Evolutionary conservation across 1,284 basidiomycete genomes (phyloP), one percentile per base, ranked within the genome.

Genomic region (Rhodotorula sp.): DNA sequence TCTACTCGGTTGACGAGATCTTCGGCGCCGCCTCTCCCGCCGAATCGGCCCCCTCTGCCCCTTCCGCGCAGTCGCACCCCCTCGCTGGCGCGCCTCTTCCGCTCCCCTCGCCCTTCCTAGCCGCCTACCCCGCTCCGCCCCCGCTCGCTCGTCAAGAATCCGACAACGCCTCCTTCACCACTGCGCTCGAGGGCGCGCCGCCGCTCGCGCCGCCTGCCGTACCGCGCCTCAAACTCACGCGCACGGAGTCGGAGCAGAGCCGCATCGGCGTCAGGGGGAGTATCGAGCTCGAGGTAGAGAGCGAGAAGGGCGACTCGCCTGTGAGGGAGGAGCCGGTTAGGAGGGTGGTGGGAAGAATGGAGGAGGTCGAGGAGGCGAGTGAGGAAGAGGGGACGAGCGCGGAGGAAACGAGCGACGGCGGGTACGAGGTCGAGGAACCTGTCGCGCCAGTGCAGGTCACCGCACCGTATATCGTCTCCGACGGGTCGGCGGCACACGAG

Each of bases 171-270:
- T 67, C 66, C 1, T 71, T 64, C 60, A 27, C 21, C 27, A 71
- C 68, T 22, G 68, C 68, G 0, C 44, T 44, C 54, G 67, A 67
- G 5, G 54, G 37, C 36, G 34, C 50, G 12, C 34, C 50, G 10
- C 50, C 64, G 3, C 39, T 55, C 12, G 55, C 32, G 37, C n/a
- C 32, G 32, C 53, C 25, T 7, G 22, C 41, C 6, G 74, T 75
- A 8, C 74, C 74, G 12, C 57, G 74, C 1, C 63, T 75, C 36
- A 58, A 56, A 36, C 34, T 75, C 34, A 73, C 74, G 12, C 60
- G 74, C 53, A 75, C 74, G 2, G 66, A 70, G 44, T 69, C 67
- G 22, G 74, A 75, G 37, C 71, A 75, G 62, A 37, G 48, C 32
- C 51, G 54, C 10, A 53, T 41, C 8, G 72, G 69, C 1, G 51